These are phyloP conservation scores for Penicillium sp. DNA, from an alignment of 2,329 filamentous ascomycete genomes.

Conservation along the genomic window DNA sequence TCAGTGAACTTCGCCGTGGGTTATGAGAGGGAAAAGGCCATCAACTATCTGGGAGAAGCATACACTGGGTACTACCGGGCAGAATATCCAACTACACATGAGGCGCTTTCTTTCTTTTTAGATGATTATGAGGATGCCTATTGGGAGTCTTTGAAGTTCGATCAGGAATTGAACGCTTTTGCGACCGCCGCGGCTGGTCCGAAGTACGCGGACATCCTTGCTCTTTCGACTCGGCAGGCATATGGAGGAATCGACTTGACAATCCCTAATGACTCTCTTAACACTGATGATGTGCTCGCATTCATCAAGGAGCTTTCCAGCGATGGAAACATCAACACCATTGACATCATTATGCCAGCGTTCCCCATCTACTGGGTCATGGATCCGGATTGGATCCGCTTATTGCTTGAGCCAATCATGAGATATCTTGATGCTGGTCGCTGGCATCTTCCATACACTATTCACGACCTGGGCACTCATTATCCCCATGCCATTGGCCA, in stretches of 20 bases:
- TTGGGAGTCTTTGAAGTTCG: constrained; percentile 34
- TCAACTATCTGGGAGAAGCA: constrained; percentile 44
- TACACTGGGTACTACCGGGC: constrained; percentile 44
- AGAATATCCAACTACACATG: constrained; percentile 31
- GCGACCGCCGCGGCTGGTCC: constrained; percentile 33
- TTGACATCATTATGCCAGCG: constrained; percentile 46
- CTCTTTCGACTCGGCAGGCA: constrained; percentile 43
- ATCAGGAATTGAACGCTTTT: constrained; percentile 29
- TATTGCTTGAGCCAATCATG: constrained; percentile 47
- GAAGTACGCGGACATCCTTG: constrained; percentile 45
- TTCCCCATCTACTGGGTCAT: constrained; percentile 47
- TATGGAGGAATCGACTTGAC: constrained; percentile 44
- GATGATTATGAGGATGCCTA: constrained; percentile 42
- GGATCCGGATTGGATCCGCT: constrained; percentile 44
- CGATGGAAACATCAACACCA: constrained; percentile 45
- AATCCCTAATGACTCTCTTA: constrained; percentile 35
- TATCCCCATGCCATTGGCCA: constrained; percentile 46
- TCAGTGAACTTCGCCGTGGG: constrained; percentile 46
- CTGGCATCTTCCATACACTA: constrained; percentile 40
- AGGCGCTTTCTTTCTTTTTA: constrained; percentile 41
- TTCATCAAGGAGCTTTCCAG: constrained; percentile 49
- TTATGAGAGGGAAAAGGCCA: constrained; percentile 40
- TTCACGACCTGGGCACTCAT: constrained; percentile 44
- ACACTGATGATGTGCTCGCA: constrained; percentile 33
- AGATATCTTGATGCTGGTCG: constrained; percentile 42